These are phyloP conservation scores for Alternaria novae-zelandiae DNA, from an alignment of 2,329 filamentous ascomycete genomes.

Conservation along the genomic window DNA sequence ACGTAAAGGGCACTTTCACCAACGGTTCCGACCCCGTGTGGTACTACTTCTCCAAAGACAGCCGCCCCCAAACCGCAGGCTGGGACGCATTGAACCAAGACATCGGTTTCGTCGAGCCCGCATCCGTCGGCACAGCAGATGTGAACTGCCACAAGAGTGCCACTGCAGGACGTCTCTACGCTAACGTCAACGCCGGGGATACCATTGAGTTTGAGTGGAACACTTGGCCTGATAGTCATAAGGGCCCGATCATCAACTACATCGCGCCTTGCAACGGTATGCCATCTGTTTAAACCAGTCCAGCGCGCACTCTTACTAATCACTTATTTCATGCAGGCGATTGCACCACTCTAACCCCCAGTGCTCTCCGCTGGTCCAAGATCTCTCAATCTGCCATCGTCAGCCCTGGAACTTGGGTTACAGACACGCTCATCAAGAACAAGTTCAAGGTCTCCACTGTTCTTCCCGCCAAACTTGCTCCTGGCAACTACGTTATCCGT, in stretches of 20 bases:
- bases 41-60: slow-evolving; percentile 36
- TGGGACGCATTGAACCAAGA: slow-evolving; percentile 48
- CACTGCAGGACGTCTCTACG: slow-evolving; percentile 41
- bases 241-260: slow-evolving; percentile 50
- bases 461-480: slow-evolving; percentile 52
- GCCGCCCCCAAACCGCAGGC: slow-evolving; percentile 38
- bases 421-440: slow-evolving; percentile 49
- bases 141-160: slow-evolving; percentile 51
- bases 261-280: slow-evolving; percentile 46
- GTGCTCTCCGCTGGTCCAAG: slow-evolving; percentile 44
- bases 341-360: slow-evolving; percentile 36
- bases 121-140: slow-evolving; percentile 30
- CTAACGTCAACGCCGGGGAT: slow-evolving; percentile 43
- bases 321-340: slow-evolving; percentile 24
- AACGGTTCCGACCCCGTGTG: slow-evolving; percentile 42
- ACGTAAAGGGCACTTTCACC: slow-evolving; percentile 29
- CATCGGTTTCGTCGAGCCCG: slow-evolving; percentile 46
- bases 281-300: not conserved
- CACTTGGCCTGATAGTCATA: slow-evolving; percentile 46
- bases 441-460: slow-evolving; percentile 55
- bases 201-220: slow-evolving; percentile 45
- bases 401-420: slow-evolving; percentile 41
- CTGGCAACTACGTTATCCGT: slow-evolving; percentile 62
- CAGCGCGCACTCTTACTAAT: not conserved
- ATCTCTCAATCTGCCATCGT: slow-evolving; percentile 38